phyloP scores from a whole-genome alignment of 2,329 filamentous ascomycete genomes.

The Cytospora mali region DNA sequence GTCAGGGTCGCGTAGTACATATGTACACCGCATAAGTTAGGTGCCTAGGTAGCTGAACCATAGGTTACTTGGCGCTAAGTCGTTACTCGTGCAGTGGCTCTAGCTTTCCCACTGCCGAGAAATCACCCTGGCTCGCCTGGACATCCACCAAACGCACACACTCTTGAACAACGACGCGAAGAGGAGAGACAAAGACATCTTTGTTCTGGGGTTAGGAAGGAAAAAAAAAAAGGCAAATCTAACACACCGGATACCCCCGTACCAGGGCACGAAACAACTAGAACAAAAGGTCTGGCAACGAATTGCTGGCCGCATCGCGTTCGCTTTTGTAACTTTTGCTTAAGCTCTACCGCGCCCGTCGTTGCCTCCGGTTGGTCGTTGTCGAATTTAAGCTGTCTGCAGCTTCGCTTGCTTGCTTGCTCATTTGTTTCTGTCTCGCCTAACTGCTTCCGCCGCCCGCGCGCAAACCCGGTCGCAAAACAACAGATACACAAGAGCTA shows the following conservation, averaged over 20 bases:
- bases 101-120: slow-evolving; percentile 2
- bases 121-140: not conserved
- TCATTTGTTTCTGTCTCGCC: slow-evolving; percentile 7
- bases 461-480: not conserved
- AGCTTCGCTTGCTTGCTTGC: slow-evolving; percentile 7
- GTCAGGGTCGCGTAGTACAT: slow-evolving; percentile 20
- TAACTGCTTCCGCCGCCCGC: not conserved
- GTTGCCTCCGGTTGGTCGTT: not conserved
- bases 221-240: no score
- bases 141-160: no score
- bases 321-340: not conserved
- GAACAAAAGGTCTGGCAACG: not conserved
- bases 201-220: no score
- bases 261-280: not conserved
- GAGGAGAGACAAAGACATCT: no score
- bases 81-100: slow-evolving; percentile 5
- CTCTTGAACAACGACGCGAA: no score
- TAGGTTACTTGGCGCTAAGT: not conserved
- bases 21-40: no score
- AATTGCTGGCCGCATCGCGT: slow-evolving; percentile 2
- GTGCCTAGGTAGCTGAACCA: not conserved
- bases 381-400: slow-evolving; percentile 6
- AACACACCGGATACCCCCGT: not conserved
- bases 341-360: not conserved
- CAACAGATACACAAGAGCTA: not conserved